These are phyloP conservation scores for Magnolia changhungtana DNA, from an alignment of 164 flowering plant genomes.

Conservation along the genomic window DNA sequence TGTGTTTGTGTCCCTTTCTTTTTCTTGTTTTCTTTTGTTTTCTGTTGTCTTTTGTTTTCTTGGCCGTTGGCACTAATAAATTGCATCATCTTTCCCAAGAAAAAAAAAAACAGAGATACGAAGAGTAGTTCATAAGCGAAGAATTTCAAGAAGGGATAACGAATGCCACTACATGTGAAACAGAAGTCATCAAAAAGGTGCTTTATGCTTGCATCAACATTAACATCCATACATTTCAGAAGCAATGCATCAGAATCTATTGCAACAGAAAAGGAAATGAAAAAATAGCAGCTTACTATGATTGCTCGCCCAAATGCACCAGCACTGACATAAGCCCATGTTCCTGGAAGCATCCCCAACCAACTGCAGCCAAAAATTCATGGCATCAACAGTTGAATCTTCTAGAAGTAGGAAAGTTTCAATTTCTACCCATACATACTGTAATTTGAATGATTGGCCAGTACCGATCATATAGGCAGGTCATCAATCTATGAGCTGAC, in stretches of 20 bases:
- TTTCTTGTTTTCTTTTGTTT: too few species aligned
- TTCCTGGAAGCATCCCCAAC: conserved; percentile 98
- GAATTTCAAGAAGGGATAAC: too few species aligned
- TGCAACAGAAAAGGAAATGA: background rate
- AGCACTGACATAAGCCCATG: conserved; percentile 99
- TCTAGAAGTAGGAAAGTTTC: background rate
- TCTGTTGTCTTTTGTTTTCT: too few species aligned
- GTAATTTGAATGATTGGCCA: background rate
- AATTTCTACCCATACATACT: background rate
- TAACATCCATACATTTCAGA: background rate
- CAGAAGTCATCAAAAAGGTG: too few species aligned
- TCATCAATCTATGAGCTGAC: background rate
- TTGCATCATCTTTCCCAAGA: too few species aligned
- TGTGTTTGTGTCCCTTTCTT: too few species aligned
- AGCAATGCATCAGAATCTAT: background rate
- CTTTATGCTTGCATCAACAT: background rate
- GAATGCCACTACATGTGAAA: too few species aligned
- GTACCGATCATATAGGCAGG: background rate
- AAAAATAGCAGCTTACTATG: conserved; percentile 53
- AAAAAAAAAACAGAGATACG: too few species aligned
- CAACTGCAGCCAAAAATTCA: conserved; percentile 60
- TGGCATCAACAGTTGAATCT: background rate
- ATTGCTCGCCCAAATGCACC: conserved; percentile 98
- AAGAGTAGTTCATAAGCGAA: too few species aligned
- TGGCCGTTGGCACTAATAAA: too few species aligned